A percentile compares a stretch with the other conserved stretches of the same genome.
These are phyloP conservation scores for Backusella luteola DNA, from an alignment of 192 early-diverging fungal species.

Conservation along the genomic window DNA sequence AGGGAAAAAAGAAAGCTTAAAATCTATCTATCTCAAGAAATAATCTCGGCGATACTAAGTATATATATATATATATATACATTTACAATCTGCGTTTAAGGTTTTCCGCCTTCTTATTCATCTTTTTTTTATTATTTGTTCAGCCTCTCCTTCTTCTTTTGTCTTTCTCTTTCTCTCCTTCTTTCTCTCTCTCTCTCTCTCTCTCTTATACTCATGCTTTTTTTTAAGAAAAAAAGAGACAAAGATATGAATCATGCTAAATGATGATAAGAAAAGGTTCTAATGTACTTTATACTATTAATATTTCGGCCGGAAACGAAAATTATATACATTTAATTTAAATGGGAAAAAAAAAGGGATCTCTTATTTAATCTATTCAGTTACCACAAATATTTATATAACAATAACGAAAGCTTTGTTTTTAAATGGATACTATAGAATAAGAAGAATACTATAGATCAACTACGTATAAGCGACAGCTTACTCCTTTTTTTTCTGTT, in stretches of 20 bases:
- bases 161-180: neutral
- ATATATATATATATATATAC: neutral
- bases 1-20: neutral
- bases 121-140: neutral
- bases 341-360: neutral
- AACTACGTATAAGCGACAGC: neutral
- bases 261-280: too few species aligned
- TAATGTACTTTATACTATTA: neutral
- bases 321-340: neutral
- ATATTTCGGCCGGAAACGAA: constrained; percentile 2
- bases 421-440: neutral
- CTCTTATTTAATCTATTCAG: neutral
- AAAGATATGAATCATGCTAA: too few species aligned
- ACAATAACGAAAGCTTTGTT: neutral
- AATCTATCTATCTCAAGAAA: neutral
- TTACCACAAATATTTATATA: neutral
- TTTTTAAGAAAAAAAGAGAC: too few species aligned
- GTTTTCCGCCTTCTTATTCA: neutral
- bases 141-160: neutral
- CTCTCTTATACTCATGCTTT: neutral
- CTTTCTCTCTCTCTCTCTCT: neutral
- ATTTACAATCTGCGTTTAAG: neutral
- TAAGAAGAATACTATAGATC: neutral
- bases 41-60: neutral
- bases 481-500: neutral